These are phyloP conservation scores for Brassica hybrid DNA, from an alignment of 441 rosid species.

Conservation along the genomic window DNA sequence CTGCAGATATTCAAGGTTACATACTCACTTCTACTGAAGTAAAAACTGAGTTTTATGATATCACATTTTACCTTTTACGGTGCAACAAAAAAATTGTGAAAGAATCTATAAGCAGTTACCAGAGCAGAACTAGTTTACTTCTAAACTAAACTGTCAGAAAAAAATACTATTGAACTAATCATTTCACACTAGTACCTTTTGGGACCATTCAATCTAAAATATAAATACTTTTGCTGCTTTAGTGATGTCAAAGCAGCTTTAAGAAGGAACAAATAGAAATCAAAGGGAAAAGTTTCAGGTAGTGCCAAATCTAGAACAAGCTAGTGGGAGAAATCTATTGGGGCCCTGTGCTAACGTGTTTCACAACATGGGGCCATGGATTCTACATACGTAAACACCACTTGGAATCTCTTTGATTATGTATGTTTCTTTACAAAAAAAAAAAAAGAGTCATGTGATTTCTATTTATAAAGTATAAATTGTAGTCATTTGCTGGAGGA, in stretches of 20 bases:
- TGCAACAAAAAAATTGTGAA: not conserved
- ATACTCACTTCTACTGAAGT: slow-evolving; percentile 1
- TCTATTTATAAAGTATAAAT: not conserved
- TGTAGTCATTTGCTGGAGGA: slow-evolving; percentile 4
- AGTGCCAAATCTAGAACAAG: slow-evolving; percentile 36
- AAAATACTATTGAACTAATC: slow-evolving; percentile 22
- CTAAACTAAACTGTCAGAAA: not conserved
- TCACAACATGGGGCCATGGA: slow-evolving; percentile 34
- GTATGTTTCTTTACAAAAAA: slow-evolving; percentile 25
- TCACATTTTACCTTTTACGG: not conserved
- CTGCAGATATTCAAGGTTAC: not conserved
- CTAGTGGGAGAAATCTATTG: slow-evolving; percentile 27
- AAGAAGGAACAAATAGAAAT: slow-evolving; percentile 26
- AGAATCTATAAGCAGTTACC: slow-evolving; percentile 13
- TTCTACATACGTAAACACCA: slow-evolving; percentile 23
- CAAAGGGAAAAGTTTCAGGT: slow-evolving; percentile 12
- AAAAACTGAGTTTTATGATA: slow-evolving; percentile 17
- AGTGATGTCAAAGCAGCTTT: slow-evolving; percentile 39
- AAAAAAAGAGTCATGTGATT: not conserved
- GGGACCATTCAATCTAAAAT: slow-evolving; percentile 11
- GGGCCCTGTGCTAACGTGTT: slow-evolving; percentile 40
- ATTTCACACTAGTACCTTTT: not conserved
- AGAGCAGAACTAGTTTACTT: slow-evolving; percentile 11
- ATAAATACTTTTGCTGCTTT: not conserved
- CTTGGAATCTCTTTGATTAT: slow-evolving; percentile 34